Conservation (phyloP, 139 green algal species). For the Micractinium sp. region DNA sequence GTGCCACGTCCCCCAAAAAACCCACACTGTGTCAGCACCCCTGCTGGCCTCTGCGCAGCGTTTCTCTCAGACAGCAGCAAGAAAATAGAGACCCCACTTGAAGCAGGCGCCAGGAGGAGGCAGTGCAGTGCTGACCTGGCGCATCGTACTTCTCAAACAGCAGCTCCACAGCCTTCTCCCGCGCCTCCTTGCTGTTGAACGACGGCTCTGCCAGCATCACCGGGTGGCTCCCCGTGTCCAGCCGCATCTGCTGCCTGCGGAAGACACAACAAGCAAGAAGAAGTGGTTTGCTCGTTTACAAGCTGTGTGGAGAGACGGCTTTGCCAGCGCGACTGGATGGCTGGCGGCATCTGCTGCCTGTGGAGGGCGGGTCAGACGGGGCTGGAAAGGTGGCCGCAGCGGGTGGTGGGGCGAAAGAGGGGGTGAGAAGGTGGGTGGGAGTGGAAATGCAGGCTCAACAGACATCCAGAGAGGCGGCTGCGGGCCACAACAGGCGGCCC, state of each 20-base stretch:
- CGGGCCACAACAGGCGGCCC: no score
- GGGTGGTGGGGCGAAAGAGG: no score
- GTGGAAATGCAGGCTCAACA: no score
- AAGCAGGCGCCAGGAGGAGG: not conserved
- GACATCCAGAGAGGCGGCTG: no score
- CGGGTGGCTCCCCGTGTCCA: slow-evolving; percentile 86
- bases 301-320: not conserved
- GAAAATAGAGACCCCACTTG: not conserved
- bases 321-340: no score
- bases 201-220: slow-evolving; percentile 91
- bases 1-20: no score
- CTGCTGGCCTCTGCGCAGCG: no score
- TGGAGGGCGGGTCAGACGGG: no score
- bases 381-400: no score
- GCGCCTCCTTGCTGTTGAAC: slow-evolving; percentile 62
- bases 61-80: not conserved
- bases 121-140: slow-evolving; percentile 31
- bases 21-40: no score
- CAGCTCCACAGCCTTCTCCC: slow-evolving; percentile 82
- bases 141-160: slow-evolving; percentile 91
- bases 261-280: not conserved
- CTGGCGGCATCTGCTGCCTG: no score
- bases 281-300: not conserved
- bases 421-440: no score
- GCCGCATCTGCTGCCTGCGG: slow-evolving; percentile 80